Evolutionary conservation across 2,329 filamentous ascomycete species (phyloP).

Genomic region (Fusarium heterosporum): DNA sequence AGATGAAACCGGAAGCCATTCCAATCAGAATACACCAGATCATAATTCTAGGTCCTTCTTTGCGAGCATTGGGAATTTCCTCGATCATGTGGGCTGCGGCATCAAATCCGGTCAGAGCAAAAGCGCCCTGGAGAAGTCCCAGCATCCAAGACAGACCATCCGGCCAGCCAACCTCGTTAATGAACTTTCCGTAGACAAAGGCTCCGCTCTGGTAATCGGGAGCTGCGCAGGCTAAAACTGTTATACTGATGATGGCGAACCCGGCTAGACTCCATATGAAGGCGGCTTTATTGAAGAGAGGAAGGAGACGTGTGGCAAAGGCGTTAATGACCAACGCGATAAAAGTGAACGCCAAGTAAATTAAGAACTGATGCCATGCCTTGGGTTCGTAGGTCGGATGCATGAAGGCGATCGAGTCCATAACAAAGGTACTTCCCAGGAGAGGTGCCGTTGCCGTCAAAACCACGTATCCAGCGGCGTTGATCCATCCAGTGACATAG

Average conservation of each 20-base stretch:
- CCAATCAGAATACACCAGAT: slow-evolving; percentile 73
- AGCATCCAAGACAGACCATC: slow-evolving; percentile 71
- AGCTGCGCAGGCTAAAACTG: slow-evolving; percentile 73
- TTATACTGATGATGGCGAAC: slow-evolving; percentile 77
- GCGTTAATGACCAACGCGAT: slow-evolving; percentile 73
- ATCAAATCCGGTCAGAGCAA: slow-evolving; percentile 62
- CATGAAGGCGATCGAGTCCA: slow-evolving; percentile 73
- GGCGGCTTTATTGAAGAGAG: slow-evolving; percentile 74
- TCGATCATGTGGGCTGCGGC: slow-evolving; percentile 59
- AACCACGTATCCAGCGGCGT: slow-evolving; percentile 77
- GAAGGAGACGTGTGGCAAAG: slow-evolving; percentile 67
- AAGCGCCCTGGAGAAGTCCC: slow-evolving; percentile 65
- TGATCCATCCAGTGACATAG: slow-evolving; percentile 80
- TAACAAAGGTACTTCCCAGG: slow-evolving; percentile 73
- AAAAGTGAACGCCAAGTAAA: slow-evolving; percentile 74
- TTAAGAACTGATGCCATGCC: slow-evolving; percentile 78
- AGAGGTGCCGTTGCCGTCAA: slow-evolving; percentile 76
- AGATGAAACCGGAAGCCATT: slow-evolving; percentile 69
- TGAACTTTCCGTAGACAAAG: slow-evolving; percentile 75
- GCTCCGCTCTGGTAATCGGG: slow-evolving; percentile 72
- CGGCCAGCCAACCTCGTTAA: slow-evolving; percentile 77
- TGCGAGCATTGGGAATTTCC: slow-evolving; percentile 68
- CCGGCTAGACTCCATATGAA: slow-evolving; percentile 78
- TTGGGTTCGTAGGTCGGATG: slow-evolving; percentile 67
- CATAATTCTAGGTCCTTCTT: slow-evolving; percentile 74